phyloP scores from a whole-genome alignment of 495 filamentous ascomycete genomes.

The Tirmania nivea region DNA sequence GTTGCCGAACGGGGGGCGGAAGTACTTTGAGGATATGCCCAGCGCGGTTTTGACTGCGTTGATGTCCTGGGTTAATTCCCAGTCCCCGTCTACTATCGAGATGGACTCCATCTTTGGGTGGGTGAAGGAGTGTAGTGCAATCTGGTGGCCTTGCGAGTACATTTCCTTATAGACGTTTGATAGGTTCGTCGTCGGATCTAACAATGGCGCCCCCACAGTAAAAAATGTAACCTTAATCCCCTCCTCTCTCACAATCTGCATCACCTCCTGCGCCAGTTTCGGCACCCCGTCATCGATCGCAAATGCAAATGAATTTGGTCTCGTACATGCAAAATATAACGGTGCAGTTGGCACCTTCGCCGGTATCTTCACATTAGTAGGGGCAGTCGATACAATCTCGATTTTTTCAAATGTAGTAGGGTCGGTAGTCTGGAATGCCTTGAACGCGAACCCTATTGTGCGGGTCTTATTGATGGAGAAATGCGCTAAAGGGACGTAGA shows the following conservation, averaged over 20 bases:
- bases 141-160: constrained; percentile 43
- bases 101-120: constrained; percentile 57
- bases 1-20: constrained; percentile 57
- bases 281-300: constrained; percentile 63
- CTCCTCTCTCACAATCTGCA: constrained; percentile 41
- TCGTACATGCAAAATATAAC: constrained; percentile 41
- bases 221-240: constrained; percentile 55
- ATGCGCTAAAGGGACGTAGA: constrained; percentile 56
- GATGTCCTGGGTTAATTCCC: constrained; percentile 44
- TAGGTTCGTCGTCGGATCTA: constrained; percentile 37
- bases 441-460: constrained; percentile 41
- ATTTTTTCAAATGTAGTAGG: constrained; percentile 34
- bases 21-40: constrained; percentile 33
- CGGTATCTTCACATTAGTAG: constrained; percentile 30
- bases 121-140: constrained; percentile 52
- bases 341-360: constrained; percentile 39
- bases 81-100: constrained; percentile 38
- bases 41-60: constrained; percentile 32
- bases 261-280: constrained; percentile 36
- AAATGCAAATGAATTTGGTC: constrained; percentile 56
- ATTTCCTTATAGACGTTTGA: constrained; percentile 44
- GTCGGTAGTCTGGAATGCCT: constrained; percentile 36
- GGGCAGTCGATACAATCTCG: constrained; percentile 39
- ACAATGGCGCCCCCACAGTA: constrained; percentile 44
- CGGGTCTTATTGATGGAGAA: constrained; percentile 42